Evolutionary conservation across 352 stramenopile species (phyloP).

Genomic region (Phytophthora boehmeriae): DNA sequence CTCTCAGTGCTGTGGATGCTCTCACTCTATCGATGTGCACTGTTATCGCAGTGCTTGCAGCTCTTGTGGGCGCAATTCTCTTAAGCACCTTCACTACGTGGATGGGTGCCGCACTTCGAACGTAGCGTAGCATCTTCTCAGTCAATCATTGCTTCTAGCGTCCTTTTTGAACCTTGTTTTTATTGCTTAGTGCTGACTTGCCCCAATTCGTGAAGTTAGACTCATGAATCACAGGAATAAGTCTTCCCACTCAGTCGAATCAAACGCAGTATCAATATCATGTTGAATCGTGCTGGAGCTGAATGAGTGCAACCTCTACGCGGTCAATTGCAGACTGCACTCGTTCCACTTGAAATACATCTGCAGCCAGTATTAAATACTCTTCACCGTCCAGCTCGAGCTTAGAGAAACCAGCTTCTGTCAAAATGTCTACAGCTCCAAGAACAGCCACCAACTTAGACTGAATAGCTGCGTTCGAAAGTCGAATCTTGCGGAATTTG

Average conservation of each 20-base stretch:
- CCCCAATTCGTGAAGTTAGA: background rate
- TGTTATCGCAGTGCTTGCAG: conserved; percentile 19
- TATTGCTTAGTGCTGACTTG: background rate
- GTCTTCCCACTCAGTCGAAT: background rate
- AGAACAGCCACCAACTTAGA: conserved; percentile 64
- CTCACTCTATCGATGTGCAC: conserved; percentile 16
- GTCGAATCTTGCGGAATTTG: conserved; percentile 71
- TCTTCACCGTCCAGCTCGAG: conserved; percentile 48
- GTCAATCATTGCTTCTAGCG: background rate
- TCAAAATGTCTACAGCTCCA: conserved; percentile 61
- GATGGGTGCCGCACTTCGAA: too few relatives aligned
- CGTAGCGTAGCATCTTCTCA: conserved; percentile 3
- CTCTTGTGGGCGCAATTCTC: conserved; percentile 17
- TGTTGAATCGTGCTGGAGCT: conserved; percentile 61
- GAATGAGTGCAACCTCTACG: conserved; percentile 69
- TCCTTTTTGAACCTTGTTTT: background rate
- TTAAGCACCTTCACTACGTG: conserved; percentile 22
- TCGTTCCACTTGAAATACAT: conserved; percentile 43
- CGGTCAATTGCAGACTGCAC: conserved; percentile 65
- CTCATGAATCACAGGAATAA: background rate
- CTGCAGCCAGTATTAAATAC: conserved; percentile 59
- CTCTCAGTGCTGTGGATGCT: conserved; percentile 3
- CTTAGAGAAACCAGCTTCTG: conserved; percentile 57
- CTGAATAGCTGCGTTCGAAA: conserved; percentile 67
- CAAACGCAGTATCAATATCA: conserved; percentile 25